Evolutionary conservation across 2,329 filamentous ascomycete species (phyloP).

Genomic region (Lachnellula arida): DNA sequence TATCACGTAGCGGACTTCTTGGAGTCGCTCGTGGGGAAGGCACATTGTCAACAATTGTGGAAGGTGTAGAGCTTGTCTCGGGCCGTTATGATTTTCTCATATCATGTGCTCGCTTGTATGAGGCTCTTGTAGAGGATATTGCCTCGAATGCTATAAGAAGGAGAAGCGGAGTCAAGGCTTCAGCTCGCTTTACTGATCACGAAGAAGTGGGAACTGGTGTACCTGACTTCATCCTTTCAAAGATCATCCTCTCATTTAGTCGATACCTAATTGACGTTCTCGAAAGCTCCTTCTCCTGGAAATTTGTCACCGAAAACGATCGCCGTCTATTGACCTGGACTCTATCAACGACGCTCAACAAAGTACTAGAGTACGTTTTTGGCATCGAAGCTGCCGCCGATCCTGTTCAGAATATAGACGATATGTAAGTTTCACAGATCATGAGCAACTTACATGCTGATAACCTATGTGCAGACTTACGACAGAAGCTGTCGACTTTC

Average conservation of each 20-base stretch:
- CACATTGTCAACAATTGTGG: conserved; percentile 71
- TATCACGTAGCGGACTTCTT: conserved; percentile 75
- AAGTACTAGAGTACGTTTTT: conserved; percentile 67
- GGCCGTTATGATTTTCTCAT: conserved; percentile 74
- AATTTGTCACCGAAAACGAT: conserved; percentile 65
- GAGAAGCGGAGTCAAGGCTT: conserved; percentile 49
- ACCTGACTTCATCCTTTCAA: conserved; percentile 71
- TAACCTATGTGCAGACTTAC: neutral
- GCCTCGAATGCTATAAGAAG: conserved; percentile 64
- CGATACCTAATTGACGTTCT: conserved; percentile 76
- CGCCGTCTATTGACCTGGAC: conserved; percentile 63
- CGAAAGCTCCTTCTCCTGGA: conserved; percentile 83
- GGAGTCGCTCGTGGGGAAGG: conserved; percentile 72
- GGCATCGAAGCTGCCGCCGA: conserved; percentile 61
- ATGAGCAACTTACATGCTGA: no score
- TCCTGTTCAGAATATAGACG: conserved; percentile 35
- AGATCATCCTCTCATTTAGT: conserved; percentile 67
- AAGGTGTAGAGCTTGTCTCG: conserved; percentile 73
- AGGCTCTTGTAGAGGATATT: conserved; percentile 70
- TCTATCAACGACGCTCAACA: conserved; percentile 66
- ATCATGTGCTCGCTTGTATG: conserved; percentile 69
- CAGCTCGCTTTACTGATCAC: conserved; percentile 41
- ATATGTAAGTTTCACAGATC: neutral
- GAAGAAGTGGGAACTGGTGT: conserved; percentile 63
- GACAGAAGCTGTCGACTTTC: neutral